These are phyloP conservation scores for Apophysomyces variabilis DNA, from an alignment of 371 early-diverging fungal genomes.

Conservation along the genomic window DNA sequence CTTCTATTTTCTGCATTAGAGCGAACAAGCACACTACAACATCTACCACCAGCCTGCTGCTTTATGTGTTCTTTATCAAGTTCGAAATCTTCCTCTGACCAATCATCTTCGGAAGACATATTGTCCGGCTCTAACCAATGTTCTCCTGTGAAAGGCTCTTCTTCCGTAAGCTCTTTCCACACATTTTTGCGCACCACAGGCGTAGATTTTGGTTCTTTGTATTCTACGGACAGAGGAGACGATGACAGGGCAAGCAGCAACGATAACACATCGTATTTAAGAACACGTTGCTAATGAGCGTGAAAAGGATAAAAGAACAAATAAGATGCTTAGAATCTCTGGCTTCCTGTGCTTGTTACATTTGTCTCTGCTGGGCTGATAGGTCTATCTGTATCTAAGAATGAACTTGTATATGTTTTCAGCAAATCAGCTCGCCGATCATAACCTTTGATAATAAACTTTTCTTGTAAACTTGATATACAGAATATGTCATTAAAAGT, in stretches of 20 bases:
- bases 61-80: conserved; percentile 8
- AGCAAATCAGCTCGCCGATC: conserved; percentile 16
- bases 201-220: neutral
- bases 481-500: neutral
- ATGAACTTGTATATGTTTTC: neutral
- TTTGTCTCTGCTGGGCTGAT: neutral
- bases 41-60: neutral
- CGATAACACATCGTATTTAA: conserved; percentile 25
- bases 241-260: conserved; percentile 22
- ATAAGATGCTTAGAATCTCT: neutral
- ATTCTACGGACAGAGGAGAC: neutral
- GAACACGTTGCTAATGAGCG: conserved; percentile 12
- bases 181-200: neutral
- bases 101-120: conserved; percentile 15
- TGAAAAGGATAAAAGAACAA: neutral
- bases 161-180: conserved; percentile 11
- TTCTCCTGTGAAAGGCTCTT: conserved; percentile 14
- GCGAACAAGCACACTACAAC: too few relatives aligned
- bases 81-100: conserved; percentile 8
- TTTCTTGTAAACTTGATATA: conserved; percentile 20
- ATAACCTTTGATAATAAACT: conserved; percentile 22
- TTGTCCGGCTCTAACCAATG: conserved; percentile 14
- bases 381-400: neutral
- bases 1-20: too few relatives aligned
- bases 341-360: neutral